Base-by-base conservation (phyloP, 129 eudicot species). In the Tanacetum coccineum region DNA sequence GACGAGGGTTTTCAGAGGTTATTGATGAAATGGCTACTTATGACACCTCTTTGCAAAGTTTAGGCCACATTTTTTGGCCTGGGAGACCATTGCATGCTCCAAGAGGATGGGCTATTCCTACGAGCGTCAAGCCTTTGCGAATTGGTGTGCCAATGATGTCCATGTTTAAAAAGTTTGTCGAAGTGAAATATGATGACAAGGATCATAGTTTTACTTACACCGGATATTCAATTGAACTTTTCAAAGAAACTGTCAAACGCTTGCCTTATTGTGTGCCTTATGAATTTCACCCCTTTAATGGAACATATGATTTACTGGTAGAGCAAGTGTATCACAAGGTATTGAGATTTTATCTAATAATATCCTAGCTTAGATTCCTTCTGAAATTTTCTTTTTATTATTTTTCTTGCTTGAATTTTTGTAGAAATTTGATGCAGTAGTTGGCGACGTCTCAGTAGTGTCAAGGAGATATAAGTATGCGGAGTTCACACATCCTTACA, bases 401-500 rank as follows among this genome's bases (percentile, higher is more conserved):
- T 45, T 15, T 70, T 70, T 64, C 30, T 54, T 25, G 30, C 25
- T 32, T 17, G 14, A 59, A 48, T 62, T 6, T 7, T 66, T 70
- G 51, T 13, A 71, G 93, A 46, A 55, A 3, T 80, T 73, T 64
- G 86, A 83, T 80, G 84, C 80, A 14, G 79, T 78, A 25, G 84
- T 74, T 9, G 94, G 94, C 5, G 94, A 81, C 22, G 76, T 86
- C 30, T 67, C 84, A 0, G 79, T 83, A 57, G 17, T 78, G 17
- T 73, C 86, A 0, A 70, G 64, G 14, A 45, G 94, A 18, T 69
- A 67, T 25, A 11, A 70, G 26, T 20, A 74, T 22, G 86, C 72
- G 4, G 94, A 83, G 36, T 86, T 86, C 73, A 78, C 94, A 5
- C 84, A 78, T 22, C 83, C 89, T 9, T 79, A 80, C 39, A 75